Evolutionary conservation across 1,284 basidiomycete genomes (phyloP), one percentile per base, ranked within the genome.

Genomic region (Golubevia sp.): DNA sequence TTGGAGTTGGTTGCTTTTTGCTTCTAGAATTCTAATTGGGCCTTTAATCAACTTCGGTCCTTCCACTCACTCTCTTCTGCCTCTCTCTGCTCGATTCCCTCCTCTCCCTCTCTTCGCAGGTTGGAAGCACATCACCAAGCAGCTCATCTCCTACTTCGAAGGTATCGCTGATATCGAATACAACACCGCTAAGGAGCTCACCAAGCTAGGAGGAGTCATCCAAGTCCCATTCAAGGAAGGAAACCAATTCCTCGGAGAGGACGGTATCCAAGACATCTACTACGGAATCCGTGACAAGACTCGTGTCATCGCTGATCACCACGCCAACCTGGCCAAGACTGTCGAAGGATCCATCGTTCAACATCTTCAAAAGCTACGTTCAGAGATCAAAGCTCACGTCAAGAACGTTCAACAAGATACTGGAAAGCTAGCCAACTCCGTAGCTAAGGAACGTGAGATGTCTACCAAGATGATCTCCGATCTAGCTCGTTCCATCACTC

Each of bases 351-450:
- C 94, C 15, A 98, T 99, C 75, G 96, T 99, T 1, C 94, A 98
- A 85, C 97, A 98, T 84, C 88, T 99, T 38, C 92, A 97, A 85
- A 98, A 98, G 86, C 88, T 99, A 26, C 87, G 92, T 53, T 87
- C 90, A 13, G 96, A 99, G 86, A 94, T 99, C 85, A 98, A 98
- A 86, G 95, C 95, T 1, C 96, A 99, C 86, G 91, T 96, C 84
- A 95, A 93, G 89, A 68, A 97, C 79, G 90, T 97, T n/a, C 94
- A 97, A 88, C 96, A 95, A 76, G 94, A 97, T 84, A 97, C 95
- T 0, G 94, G 94, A 34, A 97, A 94, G 86, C 90, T 99, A 15
- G 96, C 96, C 5, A 92, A 93, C 0, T 89, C 88, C 62, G 97
- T 99, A 44, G 95, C 97, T 2, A 92, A 92, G 79, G 96, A 98